Evolutionary conservation across 768 basidiomycete species (phyloP).

Genomic region (Hygrocybe coccinea): DNA sequence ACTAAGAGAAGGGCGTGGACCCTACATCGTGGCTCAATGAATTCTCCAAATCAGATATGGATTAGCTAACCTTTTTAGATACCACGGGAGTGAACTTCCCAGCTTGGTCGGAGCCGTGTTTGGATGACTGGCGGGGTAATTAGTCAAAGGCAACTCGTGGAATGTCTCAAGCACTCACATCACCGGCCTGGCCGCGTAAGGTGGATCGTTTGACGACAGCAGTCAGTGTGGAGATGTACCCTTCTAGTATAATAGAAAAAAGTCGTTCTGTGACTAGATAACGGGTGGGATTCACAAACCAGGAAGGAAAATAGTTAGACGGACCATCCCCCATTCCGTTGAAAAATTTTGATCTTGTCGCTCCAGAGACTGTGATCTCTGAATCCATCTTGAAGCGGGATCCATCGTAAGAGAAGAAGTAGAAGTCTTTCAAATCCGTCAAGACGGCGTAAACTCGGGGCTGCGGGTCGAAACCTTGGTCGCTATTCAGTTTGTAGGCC

Average conservation of each 20-base stretch:
- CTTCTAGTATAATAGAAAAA: not conserved
- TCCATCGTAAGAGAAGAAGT: not conserved
- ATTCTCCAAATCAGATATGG: not conserved
- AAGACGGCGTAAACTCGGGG: conserved; percentile 2
- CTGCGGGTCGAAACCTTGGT: conserved; percentile 7
- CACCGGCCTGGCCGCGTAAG: not conserved
- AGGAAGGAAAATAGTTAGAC: not conserved
- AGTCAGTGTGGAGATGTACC: not conserved
- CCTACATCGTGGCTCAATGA: not conserved
- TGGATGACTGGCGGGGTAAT: not conserved
- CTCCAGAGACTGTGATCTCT: not conserved
- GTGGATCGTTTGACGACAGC: not conserved
- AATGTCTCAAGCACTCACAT: not conserved
- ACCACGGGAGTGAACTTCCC: too few relatives aligned
- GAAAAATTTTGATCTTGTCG: not conserved
- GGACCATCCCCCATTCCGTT: not conserved
- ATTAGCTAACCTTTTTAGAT: not conserved
- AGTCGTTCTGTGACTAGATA: not conserved
- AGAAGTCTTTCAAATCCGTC: not conserved
- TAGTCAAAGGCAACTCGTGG: not conserved
- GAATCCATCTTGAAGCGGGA: not conserved
- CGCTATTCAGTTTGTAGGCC: conserved; percentile 6
- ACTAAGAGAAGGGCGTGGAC: not conserved
- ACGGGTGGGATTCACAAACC: not conserved
- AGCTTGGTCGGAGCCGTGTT: not conserved